Base-by-base conservation (phyloP, 2,329 filamentous ascomycete species). In the Aspergillus calidoustus region DNA sequence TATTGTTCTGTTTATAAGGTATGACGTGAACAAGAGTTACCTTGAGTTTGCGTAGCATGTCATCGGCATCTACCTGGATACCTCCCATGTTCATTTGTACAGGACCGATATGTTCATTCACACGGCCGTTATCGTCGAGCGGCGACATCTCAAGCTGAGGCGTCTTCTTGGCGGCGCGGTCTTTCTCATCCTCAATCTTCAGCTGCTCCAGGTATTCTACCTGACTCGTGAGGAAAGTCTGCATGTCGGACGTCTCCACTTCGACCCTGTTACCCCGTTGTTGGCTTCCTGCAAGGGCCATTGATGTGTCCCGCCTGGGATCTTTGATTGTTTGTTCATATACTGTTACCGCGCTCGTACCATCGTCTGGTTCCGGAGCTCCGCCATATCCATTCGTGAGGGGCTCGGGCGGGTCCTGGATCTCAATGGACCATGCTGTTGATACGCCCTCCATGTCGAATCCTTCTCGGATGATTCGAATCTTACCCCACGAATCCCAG, bases 401-500 rank as follows among this genome's bases (percentile, higher is more conserved):
- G 19, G 68, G 69, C 62, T 73, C 75, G 60, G 71, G 78, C 44
- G 66, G 71, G 47, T 86, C 84, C 71, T 93, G 88, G 54, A 95
- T 90, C 67, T 96, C 93, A 59, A 91, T 85, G 1, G 90, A 89
- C 95, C 95, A 99, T 54, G 89, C 91, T 61, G 88, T 86, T 69
- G 92, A 95, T 48, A 96, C 84, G 15, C 86, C 86, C 80, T 99
- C 95, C 23, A 96, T 91, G 68, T 98, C 92, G 70, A 98, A 98
- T 0, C 89, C 91, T 73, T 97, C 95, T 57, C 92, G 87, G 30
- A 98, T 82, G 49, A 98, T 92, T 47, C 94, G 86, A 63, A 99
- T 97, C 79, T 98, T 99, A 62, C 93, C 93, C 91, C 93, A 97
- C 0, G 93, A 97, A 77, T 99, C 95, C 95, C 95, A 99, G 76